A percentile compares a stretch with the other conserved stretches of the same genome.
Evolutionary conservation across 352 stramenopile species (phyloP).

Genomic region (Phytophthora hybrid): DNA sequence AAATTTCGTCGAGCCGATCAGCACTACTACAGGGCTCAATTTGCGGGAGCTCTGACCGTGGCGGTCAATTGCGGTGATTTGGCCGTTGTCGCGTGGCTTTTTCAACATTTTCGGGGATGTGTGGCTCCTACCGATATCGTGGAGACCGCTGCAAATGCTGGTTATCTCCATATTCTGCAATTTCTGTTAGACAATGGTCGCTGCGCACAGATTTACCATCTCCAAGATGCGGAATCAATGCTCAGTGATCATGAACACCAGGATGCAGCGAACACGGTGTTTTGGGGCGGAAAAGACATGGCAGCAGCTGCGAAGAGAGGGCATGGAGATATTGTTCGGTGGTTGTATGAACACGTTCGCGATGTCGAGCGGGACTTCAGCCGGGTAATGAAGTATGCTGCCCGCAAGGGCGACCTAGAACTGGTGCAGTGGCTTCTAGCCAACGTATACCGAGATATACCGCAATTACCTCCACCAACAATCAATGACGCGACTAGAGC

Average conservation of each 20-base stretch:
- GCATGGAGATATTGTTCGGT: conserved; percentile 30
- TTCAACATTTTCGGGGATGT: conserved; percentile 30
- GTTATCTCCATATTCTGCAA: conserved; percentile 28
- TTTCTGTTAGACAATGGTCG: conserved; percentile 25
- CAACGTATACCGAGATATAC: conserved; percentile 27
- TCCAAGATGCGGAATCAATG: background rate
- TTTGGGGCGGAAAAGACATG: conserved; percentile 33
- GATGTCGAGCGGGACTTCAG: conserved; percentile 21
- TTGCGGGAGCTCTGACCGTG: conserved; percentile 16
- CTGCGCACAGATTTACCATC: conserved; percentile 1
- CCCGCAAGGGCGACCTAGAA: conserved; percentile 31
- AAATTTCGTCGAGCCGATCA: conserved; percentile 26
- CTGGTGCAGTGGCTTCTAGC: conserved; percentile 40
- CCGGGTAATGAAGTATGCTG: conserved; percentile 32
- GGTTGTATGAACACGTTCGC: conserved; percentile 27
- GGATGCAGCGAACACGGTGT: conserved; percentile 18
- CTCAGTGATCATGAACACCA: background rate
- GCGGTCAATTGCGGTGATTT: conserved; percentile 20
- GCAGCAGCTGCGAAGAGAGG: conserved; percentile 26
- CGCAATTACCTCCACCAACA: conserved; percentile 29
- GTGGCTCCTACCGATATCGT: conserved; percentile 14
- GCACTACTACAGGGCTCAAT: conserved; percentile 30
- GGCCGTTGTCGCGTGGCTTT: conserved; percentile 27
- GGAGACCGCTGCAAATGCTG: conserved; percentile 14
- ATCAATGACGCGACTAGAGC: conserved; percentile 35